Evolutionary conservation across 192 early-diverging fungal genomes (phyloP).

Genomic region (Mortierella antarctica): DNA sequence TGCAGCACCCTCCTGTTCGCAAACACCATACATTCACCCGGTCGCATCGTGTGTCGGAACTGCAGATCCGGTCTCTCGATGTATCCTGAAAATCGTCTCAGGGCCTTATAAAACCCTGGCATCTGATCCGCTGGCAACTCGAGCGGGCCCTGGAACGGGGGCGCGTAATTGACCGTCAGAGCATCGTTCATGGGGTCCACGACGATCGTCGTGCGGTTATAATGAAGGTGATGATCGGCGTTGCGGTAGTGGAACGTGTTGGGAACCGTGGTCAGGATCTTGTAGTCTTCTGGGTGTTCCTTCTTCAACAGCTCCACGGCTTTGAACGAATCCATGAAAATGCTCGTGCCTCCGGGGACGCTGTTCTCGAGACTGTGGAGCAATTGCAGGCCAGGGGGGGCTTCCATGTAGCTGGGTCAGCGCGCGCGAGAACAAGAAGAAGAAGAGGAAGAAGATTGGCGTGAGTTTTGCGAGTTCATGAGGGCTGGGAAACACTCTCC

Average conservation of each 20-base stretch:
- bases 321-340: constrained; percentile 80
- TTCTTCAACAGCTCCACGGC: constrained; percentile 72
- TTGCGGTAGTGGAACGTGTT: constrained; percentile 87
- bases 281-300: constrained; percentile 68
- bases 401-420: constrained; percentile 73
- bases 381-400: constrained; percentile 84
- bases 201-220: constrained; percentile 73
- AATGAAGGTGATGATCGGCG: constrained; percentile 79
- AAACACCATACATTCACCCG: constrained; percentile 81
- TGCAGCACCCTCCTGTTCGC: constrained; percentile 84
- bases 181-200: constrained; percentile 50
- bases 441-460: not conserved
- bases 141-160: constrained; percentile 87
- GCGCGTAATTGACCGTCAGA: constrained; percentile 77
- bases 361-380: constrained; percentile 83
- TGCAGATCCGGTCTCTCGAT: constrained; percentile 67
- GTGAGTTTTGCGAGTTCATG: not conserved
- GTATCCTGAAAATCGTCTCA: constrained; percentile 67
- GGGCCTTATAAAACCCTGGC: constrained; percentile 71
- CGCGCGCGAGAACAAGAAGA: too few relatives aligned
- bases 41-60: constrained; percentile 69
- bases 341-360: constrained; percentile 76
- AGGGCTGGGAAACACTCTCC: not conserved
- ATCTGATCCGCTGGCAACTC: constrained; percentile 55
- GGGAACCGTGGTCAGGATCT: constrained; percentile 64